Evolutionary conservation across 2,329 filamentous ascomycete species (phyloP).

Genomic region (Penicillium sp.): DNA sequence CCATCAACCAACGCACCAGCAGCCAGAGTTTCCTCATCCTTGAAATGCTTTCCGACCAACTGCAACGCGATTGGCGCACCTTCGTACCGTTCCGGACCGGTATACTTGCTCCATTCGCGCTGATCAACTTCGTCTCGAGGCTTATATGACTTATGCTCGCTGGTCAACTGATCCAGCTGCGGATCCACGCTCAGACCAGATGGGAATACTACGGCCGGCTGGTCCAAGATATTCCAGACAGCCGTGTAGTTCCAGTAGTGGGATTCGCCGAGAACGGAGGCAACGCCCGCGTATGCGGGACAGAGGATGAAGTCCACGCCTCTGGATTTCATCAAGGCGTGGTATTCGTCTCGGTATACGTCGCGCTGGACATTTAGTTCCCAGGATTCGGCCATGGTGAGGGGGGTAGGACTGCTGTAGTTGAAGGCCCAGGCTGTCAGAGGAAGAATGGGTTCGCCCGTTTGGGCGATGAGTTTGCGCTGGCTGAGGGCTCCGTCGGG

Average conservation of each 20-base stretch:
- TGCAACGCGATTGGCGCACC: conserved; percentile 46
- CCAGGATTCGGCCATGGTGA: conserved; percentile 21
- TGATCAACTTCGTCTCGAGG: conserved; percentile 23
- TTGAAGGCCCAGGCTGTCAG: conserved; percentile 37
- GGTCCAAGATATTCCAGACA: conserved; percentile 28
- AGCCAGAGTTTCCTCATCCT: conserved; percentile 45
- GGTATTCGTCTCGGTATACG: conserved; percentile 25
- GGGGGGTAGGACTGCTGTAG: too few relatives aligned
- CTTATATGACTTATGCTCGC: conserved; percentile 15
- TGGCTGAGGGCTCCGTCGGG: conserved; percentile 36
- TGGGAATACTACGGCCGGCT: conserved; percentile 25
- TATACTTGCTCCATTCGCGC: conserved; percentile 29
- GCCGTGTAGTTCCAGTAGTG: conserved; percentile 33
- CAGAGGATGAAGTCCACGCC: conserved; percentile 29
- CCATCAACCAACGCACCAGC: conserved; percentile 23
- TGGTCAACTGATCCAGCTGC: conserved; percentile 16
- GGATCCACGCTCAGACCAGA: conserved; percentile 23
- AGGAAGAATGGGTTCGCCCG: conserved; percentile 39
- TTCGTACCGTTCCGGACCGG: conserved; percentile 25
- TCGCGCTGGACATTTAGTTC: conserved; percentile 23
- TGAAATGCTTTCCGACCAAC: conserved; percentile 43
- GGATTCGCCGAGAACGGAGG: conserved; percentile 26
- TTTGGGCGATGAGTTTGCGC: conserved; percentile 27
- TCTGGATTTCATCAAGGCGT: conserved; percentile 23
- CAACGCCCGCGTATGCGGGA: conserved; percentile 22